Conservation (phyloP, 441 rosid genomes). For the Adansonia rubrostipa region DNA sequence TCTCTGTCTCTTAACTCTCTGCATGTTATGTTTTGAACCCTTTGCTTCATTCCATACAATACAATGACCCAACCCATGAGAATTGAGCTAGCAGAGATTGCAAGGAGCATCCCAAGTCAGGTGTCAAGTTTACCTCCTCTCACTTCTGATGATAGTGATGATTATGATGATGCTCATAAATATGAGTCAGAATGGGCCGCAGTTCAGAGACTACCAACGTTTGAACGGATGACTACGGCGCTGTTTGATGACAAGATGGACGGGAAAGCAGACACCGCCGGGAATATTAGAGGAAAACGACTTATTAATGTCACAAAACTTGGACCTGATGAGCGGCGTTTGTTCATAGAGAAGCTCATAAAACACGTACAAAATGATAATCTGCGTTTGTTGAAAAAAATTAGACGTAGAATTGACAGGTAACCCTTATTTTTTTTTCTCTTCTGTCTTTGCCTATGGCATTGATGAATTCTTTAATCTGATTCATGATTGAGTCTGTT, state of each 20-base stretch:
- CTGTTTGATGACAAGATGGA: conserved; percentile 35
- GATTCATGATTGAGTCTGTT: neutral
- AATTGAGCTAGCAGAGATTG: conserved; percentile 41
- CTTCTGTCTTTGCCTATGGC: neutral
- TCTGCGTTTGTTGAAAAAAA: conserved; percentile 47
- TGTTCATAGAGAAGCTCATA: conserved; percentile 62
- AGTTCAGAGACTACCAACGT: conserved; percentile 45
- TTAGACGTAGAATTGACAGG: conserved; percentile 63
- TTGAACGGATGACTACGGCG: conserved; percentile 42
- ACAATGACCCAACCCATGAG: conserved; percentile 33
- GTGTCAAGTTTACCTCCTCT: conserved; percentile 37
- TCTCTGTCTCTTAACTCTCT: neutral
- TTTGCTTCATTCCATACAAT: neutral
- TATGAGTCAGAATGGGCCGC: conserved; percentile 38
- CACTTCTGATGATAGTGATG: conserved; percentile 22
- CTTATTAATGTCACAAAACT: conserved; percentile 52
- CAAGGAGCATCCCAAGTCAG: conserved; percentile 39
- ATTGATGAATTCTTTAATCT: neutral
- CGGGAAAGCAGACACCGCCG: conserved; percentile 9
- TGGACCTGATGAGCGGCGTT: conserved; percentile 47
- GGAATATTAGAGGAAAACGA: conserved; percentile 35
- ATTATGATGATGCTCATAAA: conserved; percentile 18
- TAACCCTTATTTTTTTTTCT: neutral
- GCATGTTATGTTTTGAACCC: neutral
- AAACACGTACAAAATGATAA: conserved; percentile 63